Base-by-base conservation (phyloP, 148 eudicot genomes). In the Camellia sinensis region DNA sequence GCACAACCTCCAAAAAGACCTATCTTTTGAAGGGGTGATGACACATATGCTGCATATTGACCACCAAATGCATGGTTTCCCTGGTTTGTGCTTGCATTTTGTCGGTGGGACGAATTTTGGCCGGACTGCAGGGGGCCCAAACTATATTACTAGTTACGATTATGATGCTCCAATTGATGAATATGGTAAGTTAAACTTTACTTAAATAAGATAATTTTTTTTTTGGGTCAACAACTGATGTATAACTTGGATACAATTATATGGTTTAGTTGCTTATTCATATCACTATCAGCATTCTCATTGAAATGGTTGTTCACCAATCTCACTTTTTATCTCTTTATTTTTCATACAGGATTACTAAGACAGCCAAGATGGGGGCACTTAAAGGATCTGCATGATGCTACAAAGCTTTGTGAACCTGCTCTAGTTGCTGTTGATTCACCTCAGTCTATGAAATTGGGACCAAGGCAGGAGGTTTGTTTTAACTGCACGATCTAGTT, bases 161-260 rank as follows among this genome's bases (percentile, higher is more conserved):
- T 97, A 97, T 83, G 99, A 97, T 91, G 99, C 99, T 67, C 99
- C 99, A 56, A 78, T 97, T 76, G 98, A 97, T 87, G 99, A 97
- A 91, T 97, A 91, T 88, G 99, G 99, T 94, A 82, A 52, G 87
- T 76, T 82, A 10, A 74, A 56, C 6, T 72, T 18, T 76, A 59
- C 18, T 48, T 48, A 63, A 52, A 62, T 77, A 3, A 53, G 44
- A 57, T 29, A 69, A 53, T 44, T 14, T 22, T 53, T 61, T 74
- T 67, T 48, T 29, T 29, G 29, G 45, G 43, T 62, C 62, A 75
- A 69, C 18, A 81, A 46, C 69, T 21, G 43, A 44, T 17, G n/a
- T 43, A 74, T 45, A 7, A 6, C 60, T 46, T 10, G 6, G 63
- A n/a, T 17, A 48, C n/a, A 17, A 40, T 71, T 29, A 54, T 5